These are phyloP conservation scores for Colletotrichum incanum DNA, from an alignment of 2,329 filamentous ascomycete genomes.

Conservation along the genomic window DNA sequence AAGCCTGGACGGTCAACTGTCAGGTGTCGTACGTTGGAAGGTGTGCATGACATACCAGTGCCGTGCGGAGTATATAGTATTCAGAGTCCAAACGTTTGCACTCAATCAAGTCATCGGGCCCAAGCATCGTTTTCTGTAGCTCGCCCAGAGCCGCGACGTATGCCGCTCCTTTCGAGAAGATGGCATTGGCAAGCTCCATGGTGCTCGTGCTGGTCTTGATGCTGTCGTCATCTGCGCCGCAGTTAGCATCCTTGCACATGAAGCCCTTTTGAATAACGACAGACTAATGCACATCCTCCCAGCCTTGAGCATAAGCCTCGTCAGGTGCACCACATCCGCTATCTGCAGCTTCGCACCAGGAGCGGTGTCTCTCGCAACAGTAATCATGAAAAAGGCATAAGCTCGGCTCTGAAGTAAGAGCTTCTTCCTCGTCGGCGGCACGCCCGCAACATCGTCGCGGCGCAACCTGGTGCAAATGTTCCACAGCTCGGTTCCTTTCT, in stretches of 20 bases:
- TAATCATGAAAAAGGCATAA: conserved; percentile 79
- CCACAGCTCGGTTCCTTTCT: conserved; percentile 73
- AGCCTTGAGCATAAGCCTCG: conserved; percentile 79
- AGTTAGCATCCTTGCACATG: conserved; percentile 28
- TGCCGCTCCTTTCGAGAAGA: conserved; percentile 75
- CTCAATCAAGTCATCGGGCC: conserved; percentile 51
- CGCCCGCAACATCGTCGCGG: conserved; percentile 51
- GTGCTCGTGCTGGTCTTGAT: conserved; percentile 53
- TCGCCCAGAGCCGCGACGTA: conserved; percentile 63
- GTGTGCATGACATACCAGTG: conserved; percentile 68
- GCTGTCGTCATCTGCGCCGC: conserved; percentile 63
- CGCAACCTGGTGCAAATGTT: conserved; percentile 73
- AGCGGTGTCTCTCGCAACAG: conserved; percentile 62
- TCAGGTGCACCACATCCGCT: conserved; percentile 67
- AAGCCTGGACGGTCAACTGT: conserved; percentile 68
- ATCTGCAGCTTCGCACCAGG: conserved; percentile 44
- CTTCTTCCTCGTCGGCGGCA: conserved; percentile 46
- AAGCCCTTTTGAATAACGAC: conserved; percentile 43
- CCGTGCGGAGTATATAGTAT: conserved; percentile 77
- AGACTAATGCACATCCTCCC: conserved; percentile 74
- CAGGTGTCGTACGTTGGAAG: neutral
- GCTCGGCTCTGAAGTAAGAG: conserved; percentile 60
- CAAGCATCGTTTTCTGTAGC: conserved; percentile 45
- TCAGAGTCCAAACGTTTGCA: conserved; percentile 66
- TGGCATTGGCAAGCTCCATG: conserved; percentile 64